These are phyloP conservation scores for Leptographium procerum DNA, from an alignment of 2,329 filamentous ascomycete genomes.

Conservation along the genomic window DNA sequence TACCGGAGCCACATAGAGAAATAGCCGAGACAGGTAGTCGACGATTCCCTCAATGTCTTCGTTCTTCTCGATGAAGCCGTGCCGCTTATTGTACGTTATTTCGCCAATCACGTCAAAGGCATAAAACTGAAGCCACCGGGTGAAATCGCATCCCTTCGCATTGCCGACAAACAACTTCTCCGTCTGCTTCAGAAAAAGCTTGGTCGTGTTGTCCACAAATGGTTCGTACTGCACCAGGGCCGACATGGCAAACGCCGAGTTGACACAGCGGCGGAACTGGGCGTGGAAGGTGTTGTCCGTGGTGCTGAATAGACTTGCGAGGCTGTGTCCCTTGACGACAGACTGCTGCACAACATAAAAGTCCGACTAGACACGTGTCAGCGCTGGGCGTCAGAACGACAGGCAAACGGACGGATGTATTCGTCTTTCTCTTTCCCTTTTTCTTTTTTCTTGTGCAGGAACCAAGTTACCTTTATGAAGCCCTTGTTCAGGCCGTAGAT, in stretches of 20 bases:
- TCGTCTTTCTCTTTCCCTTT: too few relatives aligned
- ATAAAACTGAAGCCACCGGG: slow-evolving; percentile 66
- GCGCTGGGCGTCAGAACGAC: neutral
- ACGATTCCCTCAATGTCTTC: slow-evolving; percentile 68
- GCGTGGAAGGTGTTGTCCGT: slow-evolving; percentile 66
- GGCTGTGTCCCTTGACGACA: slow-evolving; percentile 53
- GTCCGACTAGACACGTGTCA: slow-evolving; percentile 45
- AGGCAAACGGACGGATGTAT: neutral
- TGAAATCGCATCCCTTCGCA: slow-evolving; percentile 46
- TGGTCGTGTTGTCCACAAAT: slow-evolving; percentile 64
- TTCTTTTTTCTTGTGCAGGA: neutral
- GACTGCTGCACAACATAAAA: slow-evolving; percentile 74
- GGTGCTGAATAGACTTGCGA: slow-evolving; percentile 67
- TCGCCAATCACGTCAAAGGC: slow-evolving; percentile 75
- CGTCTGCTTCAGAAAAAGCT: slow-evolving; percentile 56
- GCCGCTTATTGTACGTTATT: slow-evolving; percentile 62
- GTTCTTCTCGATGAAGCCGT: slow-evolving; percentile 65
- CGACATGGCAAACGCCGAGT: slow-evolving; percentile 67
- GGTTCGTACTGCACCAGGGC: slow-evolving; percentile 69
- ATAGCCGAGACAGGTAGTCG: slow-evolving; percentile 48
- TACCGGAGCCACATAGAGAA: slow-evolving; percentile 59
- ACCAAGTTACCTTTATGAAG: slow-evolving; percentile 53
- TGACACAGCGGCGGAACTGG: slow-evolving; percentile 63
- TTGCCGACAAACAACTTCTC: slow-evolving; percentile 40
- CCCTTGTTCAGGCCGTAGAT: slow-evolving; percentile 80